These are phyloP conservation scores for Fraxinus velutina DNA, from an alignment of 305 asterid species.

Conservation along the genomic window DNA sequence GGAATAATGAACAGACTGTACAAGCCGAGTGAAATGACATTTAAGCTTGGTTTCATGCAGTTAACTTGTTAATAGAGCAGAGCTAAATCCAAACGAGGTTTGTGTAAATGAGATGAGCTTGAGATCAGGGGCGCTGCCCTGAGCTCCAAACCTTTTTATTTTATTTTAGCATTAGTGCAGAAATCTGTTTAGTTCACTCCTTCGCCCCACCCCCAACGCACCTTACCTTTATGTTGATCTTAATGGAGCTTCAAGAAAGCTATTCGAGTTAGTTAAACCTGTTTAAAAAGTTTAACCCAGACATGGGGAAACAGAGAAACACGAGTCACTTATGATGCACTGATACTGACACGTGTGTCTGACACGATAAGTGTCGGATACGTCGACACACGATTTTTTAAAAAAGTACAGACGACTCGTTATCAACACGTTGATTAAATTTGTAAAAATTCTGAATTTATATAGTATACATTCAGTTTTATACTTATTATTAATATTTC, in stretches of 20 bases:
- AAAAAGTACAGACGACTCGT: too few relatives aligned
- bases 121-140: background rate
- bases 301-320: background rate
- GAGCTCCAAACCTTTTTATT: background rate
- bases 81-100: background rate
- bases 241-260: background rate
- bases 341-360: too few relatives aligned
- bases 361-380: too few relatives aligned
- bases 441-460: too few relatives aligned
- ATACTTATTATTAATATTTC: too few relatives aligned
- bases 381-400: too few relatives aligned
- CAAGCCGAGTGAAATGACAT: background rate
- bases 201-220: background rate
- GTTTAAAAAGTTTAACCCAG: background rate
- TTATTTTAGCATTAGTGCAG: background rate
- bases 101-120: background rate
- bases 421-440: too few relatives aligned
- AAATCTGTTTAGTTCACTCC: background rate
- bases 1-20: background rate
- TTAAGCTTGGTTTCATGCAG: background rate
- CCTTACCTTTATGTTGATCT: background rate
- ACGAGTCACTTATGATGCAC: background rate
- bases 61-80: background rate
- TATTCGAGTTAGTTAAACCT: background rate
- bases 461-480: too few relatives aligned